Conservation (phyloP, 78 protist genomes). For the Dictyostelium intermedium region DNA sequence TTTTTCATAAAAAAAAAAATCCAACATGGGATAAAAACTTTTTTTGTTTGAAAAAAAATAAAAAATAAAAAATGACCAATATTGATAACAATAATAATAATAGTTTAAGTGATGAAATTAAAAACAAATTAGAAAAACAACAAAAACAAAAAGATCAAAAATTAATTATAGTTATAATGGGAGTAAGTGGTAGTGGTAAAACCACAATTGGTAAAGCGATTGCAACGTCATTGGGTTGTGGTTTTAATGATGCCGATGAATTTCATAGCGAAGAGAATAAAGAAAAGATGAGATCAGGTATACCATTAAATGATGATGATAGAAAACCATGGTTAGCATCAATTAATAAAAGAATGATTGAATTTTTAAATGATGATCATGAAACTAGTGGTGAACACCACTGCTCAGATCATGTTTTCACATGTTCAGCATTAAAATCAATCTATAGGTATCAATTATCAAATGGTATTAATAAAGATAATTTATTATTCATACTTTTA, state of each 20-base stretch:
- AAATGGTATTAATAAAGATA: not conserved
- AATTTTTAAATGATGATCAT: not conserved
- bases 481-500: not conserved
- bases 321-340: conserved; percentile 55
- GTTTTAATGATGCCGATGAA: conserved; percentile 43
- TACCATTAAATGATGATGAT: conserved; percentile 61
- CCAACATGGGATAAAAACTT: not conserved
- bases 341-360: conserved; percentile 20
- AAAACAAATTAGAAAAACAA: not conserved
- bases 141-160: not conserved
- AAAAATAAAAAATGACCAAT: not conserved
- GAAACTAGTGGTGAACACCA: not conserved
- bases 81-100: not conserved
- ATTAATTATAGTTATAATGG: not conserved
- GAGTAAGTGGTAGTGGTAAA: conserved; percentile 23
- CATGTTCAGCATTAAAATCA: conserved; percentile 62
- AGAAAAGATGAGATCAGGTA: conserved; percentile 37
- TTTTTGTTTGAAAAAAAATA: not conserved
- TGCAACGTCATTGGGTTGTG: not conserved
- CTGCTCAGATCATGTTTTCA: not conserved
- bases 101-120: not conserved
- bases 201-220: conserved; percentile 6
- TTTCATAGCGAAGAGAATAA: conserved; percentile 19
- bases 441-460: conserved; percentile 14
- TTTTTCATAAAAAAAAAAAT: too few relatives aligned